phyloP scores from a whole-genome alignment of 148 eudicot genomes.

The Rhododendron williamsianum region DNA sequence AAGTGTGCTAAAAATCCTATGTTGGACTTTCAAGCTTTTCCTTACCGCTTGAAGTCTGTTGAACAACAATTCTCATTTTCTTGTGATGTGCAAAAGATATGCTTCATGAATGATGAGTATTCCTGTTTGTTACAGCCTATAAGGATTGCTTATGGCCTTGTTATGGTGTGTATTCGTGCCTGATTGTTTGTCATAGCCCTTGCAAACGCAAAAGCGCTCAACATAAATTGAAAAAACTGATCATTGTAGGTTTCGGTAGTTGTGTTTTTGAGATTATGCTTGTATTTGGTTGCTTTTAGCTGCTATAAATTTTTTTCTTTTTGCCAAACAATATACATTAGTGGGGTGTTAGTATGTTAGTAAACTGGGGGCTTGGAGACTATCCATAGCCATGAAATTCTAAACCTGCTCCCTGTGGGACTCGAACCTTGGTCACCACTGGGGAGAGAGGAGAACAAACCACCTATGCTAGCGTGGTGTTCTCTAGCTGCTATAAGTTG shows the following conservation, averaged over 20 bases:
- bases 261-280: neutral
- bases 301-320: neutral
- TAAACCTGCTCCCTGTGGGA: too few species aligned
- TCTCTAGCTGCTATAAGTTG: too few species aligned
- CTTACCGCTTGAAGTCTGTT: neutral
- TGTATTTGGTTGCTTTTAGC: neutral
- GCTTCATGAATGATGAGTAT: neutral
- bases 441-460: too few species aligned
- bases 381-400: too few species aligned
- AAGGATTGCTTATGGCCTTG: neutral
- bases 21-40: neutral
- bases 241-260: neutral
- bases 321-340: too few species aligned
- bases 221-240: neutral
- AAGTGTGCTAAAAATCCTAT: conserved; percentile 29
- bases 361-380: too few species aligned
- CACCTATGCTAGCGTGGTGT: too few species aligned
- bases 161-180: neutral
- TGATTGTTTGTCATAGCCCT: neutral
- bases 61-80: neutral
- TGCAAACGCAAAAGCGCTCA: neutral
- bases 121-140: neutral
- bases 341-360: too few species aligned
- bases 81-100: neutral
- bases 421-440: too few species aligned